These are phyloP conservation scores for Leishmania amazonensis DNA, from an alignment of 208 protist species.

Conservation along the genomic window DNA sequence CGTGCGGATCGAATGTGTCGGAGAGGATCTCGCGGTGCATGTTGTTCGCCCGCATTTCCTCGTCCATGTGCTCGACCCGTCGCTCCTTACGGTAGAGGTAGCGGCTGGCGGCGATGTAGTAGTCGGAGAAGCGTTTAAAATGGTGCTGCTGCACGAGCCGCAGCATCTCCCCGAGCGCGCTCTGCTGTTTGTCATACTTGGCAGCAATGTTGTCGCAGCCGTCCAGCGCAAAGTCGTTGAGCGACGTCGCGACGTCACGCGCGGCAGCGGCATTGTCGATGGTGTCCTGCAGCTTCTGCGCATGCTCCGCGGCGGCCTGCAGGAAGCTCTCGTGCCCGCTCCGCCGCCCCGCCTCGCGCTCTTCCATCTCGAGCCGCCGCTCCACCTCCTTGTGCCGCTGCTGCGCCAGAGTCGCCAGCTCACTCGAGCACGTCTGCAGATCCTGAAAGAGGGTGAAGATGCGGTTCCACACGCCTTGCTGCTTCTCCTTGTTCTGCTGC, in stretches of 20 bases:
- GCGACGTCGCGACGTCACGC: slow-evolving; percentile 67
- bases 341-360: slow-evolving; percentile 80
- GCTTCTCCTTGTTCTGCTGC: slow-evolving; percentile 90
- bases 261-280: slow-evolving; percentile 82
- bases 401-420: slow-evolving; percentile 64
- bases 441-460: slow-evolving; percentile 82
- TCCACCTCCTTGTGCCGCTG: slow-evolving; percentile 78
- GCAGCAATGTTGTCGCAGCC: slow-evolving; percentile 85
- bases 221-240: slow-evolving; percentile 92
- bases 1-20: slow-evolving; percentile 76
- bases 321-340: slow-evolving; percentile 85
- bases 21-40: slow-evolving; percentile 73
- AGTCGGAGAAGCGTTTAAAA: slow-evolving; percentile 88
- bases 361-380: slow-evolving; percentile 80
- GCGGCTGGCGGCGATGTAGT: slow-evolving; percentile 85
- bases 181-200: slow-evolving; percentile 90
- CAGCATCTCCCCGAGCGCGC: slow-evolving; percentile 77
- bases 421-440: slow-evolving; percentile 64
- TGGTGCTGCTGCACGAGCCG: slow-evolving; percentile 85
- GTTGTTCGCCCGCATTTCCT: slow-evolving; percentile 70
- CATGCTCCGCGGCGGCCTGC: slow-evolving; percentile 67
- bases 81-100: slow-evolving; percentile 88
- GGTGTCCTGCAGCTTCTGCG: slow-evolving; percentile 76
- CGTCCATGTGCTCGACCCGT: slow-evolving; percentile 66
- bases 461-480: slow-evolving; percentile 89